phyloP scores from a whole-genome alignment of 2,329 filamentous ascomycete genomes.

The Fusarium sp. region DNA sequence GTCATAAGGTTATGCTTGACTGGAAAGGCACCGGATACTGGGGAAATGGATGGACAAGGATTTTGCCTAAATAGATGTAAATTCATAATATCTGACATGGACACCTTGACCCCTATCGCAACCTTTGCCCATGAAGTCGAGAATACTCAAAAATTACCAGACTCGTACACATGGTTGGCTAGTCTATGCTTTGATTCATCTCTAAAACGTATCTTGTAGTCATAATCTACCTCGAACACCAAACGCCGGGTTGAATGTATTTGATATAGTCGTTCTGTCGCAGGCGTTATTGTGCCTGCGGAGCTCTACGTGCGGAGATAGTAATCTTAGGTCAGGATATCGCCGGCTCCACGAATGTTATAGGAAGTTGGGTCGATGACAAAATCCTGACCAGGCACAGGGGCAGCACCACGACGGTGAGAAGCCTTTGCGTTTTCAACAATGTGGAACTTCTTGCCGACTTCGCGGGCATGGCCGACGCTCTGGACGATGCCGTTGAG shows the following conservation, averaged over 20 bases:
- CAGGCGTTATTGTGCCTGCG: neutral
- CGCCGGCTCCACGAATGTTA: constrained; percentile 47
- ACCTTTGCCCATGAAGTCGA: neutral
- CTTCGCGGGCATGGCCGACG: constrained; percentile 75
- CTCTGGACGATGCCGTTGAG: constrained; percentile 81
- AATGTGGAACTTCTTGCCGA: constrained; percentile 79
- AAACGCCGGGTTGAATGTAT: constrained; percentile 47
- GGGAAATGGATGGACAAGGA: neutral
- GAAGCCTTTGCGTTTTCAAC: constrained; percentile 60
- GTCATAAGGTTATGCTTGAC: neutral
- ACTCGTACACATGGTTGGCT: neutral
- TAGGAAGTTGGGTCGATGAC: constrained; percentile 41
- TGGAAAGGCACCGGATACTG: neutral
- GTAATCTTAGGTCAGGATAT: constrained; percentile 48
- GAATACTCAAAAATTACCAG: too few species aligned
- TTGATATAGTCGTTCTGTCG: neutral
- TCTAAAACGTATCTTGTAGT: constrained; percentile 18
- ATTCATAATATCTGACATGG: neutral
- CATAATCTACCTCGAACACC: constrained; percentile 41
- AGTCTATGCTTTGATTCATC: neutral
- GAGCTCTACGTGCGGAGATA: neutral
- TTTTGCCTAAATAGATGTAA: neutral
- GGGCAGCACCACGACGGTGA: constrained; percentile 36
- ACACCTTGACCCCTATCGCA: neutral
- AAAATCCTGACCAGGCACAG: constrained; percentile 39